Evolutionary conservation across 1,284 basidiomycete species (phyloP), one percentile per base, ranked within the genome.

Genomic region (Apiotrichum gracile): DNA sequence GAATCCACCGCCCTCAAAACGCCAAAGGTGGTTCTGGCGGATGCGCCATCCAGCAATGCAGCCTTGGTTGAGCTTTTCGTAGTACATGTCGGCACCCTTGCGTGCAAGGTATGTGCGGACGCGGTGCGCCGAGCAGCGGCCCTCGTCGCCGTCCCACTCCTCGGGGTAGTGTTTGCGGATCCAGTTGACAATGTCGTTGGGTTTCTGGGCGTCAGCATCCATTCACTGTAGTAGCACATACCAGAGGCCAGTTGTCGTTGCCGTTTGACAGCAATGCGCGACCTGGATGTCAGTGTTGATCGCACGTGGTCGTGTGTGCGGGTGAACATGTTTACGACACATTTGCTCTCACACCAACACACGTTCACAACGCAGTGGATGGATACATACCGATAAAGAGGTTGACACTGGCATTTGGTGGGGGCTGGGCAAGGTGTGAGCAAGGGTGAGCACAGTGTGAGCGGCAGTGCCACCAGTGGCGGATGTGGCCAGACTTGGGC

Each of bases 81-180:
- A 73, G 59, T 73, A 73, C 71, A 73, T 73, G 63, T 73, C 71
- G 52, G 71, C 65, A 43, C 71, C 71, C 52, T 73, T 73, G n/a
- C 71, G 65, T 19, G 71, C 71, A 37, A 73, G 66, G 39, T 73
- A 73, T 1, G 71, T 73, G 43, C 71, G 68, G 16, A 73, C 71
- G 38, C 71, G 69, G 50, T 73, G 71, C 5, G 71, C 68, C 0
- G 69, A 71, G 54, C 71, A 73, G 22, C 71, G 67, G 7, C 71
- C 71, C 59, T 73, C 71, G 60, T 73, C 71, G 7, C 71, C 71
- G 50, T 73, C 71, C 71, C 71, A 73, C 57, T 73, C 70, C 33
- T 65, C 55, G 13, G 71, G 69, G 49, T 73, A 72, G 64, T 73
- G 69, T 57, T 70, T 70, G 39, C 69, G 60, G 46, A 73, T 73